Evolutionary conservation across 192 early-diverging fungal species (phyloP).

Genomic region (Haplosporangium gracile): DNA sequence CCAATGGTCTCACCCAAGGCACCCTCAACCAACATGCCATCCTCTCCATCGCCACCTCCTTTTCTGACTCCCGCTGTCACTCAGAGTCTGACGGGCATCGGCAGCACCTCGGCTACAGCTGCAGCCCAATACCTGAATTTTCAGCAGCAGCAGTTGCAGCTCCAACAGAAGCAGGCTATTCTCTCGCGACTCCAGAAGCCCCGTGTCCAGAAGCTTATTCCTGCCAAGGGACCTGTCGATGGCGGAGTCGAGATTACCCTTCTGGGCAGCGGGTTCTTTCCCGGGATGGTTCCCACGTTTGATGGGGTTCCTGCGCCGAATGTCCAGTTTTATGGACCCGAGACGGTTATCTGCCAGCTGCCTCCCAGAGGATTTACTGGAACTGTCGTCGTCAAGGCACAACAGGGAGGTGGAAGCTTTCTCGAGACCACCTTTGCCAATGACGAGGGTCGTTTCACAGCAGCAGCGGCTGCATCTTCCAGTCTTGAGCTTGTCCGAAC

Average conservation of each 20-base stretch:
- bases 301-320: conserved; percentile 70
- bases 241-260: conserved; percentile 82
- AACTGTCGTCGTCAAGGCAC: conserved; percentile 62
- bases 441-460: not conserved
- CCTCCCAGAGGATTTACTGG: conserved; percentile 75
- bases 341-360: conserved; percentile 76
- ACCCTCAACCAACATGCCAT: conserved; percentile 39
- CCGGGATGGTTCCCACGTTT: conserved; percentile 77
- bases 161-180: conserved; percentile 4
- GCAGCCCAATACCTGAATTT: conserved; percentile 28
- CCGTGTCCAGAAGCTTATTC: conserved; percentile 74
- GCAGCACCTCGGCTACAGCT: conserved; percentile 19
- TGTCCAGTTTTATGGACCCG: conserved; percentile 74
- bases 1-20: conserved; percentile 46
- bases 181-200: conserved; percentile 26
- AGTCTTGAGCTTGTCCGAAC: conserved; percentile 29
- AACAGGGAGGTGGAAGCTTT: not conserved
- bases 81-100: conserved; percentile 6
- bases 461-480: not conserved
- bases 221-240: conserved; percentile 78
- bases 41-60: conserved; percentile 34
- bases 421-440: not conserved
- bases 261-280: conserved; percentile 76
- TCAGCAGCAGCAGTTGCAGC: conserved; percentile 24
- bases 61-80: not conserved